phyloP scores from a whole-genome alignment of 140 eudicot species.

The Senecio squalidus region DNA sequence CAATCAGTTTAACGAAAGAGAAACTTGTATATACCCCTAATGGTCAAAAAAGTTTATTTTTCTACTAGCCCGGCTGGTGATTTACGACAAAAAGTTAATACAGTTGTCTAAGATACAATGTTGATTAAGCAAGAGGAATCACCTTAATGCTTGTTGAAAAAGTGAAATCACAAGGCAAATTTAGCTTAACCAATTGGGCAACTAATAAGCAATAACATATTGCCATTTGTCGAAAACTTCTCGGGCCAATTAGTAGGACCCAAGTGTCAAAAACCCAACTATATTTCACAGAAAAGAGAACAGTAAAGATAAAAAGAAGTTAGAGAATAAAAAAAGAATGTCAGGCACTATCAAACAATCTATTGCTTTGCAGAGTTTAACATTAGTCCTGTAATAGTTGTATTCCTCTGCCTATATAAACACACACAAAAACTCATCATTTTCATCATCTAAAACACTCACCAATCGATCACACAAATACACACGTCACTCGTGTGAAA shows the following conservation, averaged over 20 bases:
- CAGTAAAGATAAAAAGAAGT: slow-evolving; percentile 25
- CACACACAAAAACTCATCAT: slow-evolving; percentile 26
- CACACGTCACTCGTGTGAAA: slow-evolving; percentile 8
- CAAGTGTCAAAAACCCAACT: slow-evolving; percentile 33
- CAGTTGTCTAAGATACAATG: background rate
- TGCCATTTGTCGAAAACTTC: slow-evolving; percentile 29
- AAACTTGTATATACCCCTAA: no score
- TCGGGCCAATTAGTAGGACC: slow-evolving; percentile 25
- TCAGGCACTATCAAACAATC: slow-evolving; percentile 39
- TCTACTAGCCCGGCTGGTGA: background rate
- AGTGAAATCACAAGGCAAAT: slow-evolving; percentile 26
- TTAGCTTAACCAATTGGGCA: slow-evolving; percentile 33
- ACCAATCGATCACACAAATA: slow-evolving; percentile 19
- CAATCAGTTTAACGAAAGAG: no score
- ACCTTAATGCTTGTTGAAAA: slow-evolving; percentile 19
- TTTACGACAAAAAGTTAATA: background rate
- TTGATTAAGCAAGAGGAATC: slow-evolving; percentile 8
- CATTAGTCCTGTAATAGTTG: slow-evolving; percentile 18
- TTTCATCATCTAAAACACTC: slow-evolving; percentile 16
- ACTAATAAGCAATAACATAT: slow-evolving; percentile 26
- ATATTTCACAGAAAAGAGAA: slow-evolving; percentile 41
- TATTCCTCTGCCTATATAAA: slow-evolving; percentile 43
- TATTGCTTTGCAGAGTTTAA: slow-evolving; percentile 31
- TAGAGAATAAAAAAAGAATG: slow-evolving; percentile 34
- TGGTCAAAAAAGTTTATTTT: no score